A percentile compares a stretch with the other conserved stretches of the same genome.
phyloP scores from a whole-genome alignment of 768 basidiomycete species.

The Agaricus blazei region DNA sequence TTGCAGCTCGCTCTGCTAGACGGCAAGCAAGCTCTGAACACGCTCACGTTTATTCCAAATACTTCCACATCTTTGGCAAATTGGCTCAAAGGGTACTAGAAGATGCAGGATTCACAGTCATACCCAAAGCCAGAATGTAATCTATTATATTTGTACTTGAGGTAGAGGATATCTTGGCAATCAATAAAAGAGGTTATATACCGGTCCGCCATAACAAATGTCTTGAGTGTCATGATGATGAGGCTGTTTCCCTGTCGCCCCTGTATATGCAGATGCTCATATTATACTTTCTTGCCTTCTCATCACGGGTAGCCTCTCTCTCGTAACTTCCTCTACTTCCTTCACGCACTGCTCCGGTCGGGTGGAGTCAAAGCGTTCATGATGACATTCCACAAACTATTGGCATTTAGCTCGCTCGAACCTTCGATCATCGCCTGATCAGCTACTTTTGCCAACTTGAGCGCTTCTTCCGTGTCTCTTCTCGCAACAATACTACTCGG shows the following conservation, averaged over 20 bases:
- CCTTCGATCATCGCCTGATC: constrained; percentile 60
- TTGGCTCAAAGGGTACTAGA: constrained; percentile 58
- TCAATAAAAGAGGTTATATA: not conserved
- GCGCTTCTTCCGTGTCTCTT: constrained; percentile 79
- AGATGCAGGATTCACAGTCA: constrained; percentile 38
- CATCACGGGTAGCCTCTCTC: not conserved
- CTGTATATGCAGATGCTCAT: not conserved
- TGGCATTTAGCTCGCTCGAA: constrained; percentile 54
- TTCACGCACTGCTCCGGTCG: constrained; percentile 27
- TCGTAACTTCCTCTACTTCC: constrained; percentile 8
- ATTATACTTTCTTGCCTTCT: not conserved
- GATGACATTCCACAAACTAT: constrained; percentile 67
- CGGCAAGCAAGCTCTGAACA: constrained; percentile 87
- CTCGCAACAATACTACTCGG: constrained; percentile 90
- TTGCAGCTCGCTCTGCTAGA: constrained; percentile 79
- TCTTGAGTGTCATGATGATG: not conserved
- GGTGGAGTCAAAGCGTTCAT: constrained; percentile 60
- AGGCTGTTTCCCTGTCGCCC: not conserved
- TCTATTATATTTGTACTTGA: not conserved
- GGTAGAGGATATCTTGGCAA: not conserved
- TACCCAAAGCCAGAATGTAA: constrained; percentile 27
- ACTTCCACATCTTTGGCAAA: constrained; percentile 60
- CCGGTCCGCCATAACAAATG: not conserved
- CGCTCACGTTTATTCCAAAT: constrained; percentile 40
- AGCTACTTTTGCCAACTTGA: constrained; percentile 66